Conservation (phyloP, 768 basidiomycete genomes). For the Suillus lakei region DNA sequence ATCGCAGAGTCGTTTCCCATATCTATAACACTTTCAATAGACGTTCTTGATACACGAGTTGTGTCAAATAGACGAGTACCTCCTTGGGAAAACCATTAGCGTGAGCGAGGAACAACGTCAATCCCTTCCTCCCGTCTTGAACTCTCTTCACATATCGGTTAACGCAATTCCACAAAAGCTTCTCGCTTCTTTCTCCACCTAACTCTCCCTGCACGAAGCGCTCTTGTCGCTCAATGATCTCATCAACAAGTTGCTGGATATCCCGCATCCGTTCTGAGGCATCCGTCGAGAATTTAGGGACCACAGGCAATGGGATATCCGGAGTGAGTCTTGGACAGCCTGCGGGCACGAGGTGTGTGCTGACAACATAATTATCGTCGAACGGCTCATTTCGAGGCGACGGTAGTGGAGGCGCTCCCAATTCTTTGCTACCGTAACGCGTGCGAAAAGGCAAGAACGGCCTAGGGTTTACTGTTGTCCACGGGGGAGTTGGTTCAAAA, state of each 20-base stretch:
- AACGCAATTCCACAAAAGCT: constrained; percentile 67
- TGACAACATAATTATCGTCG: constrained; percentile 26
- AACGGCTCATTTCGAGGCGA: constrained; percentile 24
- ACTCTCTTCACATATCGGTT: constrained; percentile 65
- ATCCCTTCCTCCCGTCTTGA: constrained; percentile 33
- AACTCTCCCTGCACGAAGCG: constrained; percentile 22
- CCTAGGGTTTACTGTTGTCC: constrained; percentile 28
- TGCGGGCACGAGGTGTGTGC: constrained; percentile 35
- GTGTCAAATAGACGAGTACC: constrained; percentile 39
- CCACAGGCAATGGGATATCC: constrained; percentile 26
- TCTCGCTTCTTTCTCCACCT: constrained; percentile 22
- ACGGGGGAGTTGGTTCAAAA: constrained; percentile 23
- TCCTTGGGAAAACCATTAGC: constrained; percentile 92
- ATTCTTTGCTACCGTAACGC: constrained; percentile 11
- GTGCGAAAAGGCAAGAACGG: constrained; percentile 17
- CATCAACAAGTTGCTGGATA: constrained; percentile 17
- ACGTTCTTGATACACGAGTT: background rate
- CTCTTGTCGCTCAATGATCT: constrained; percentile 23
- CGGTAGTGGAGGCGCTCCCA: constrained; percentile 23
- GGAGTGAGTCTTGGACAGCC: constrained; percentile 30
- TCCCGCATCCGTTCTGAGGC: constrained; percentile 17
- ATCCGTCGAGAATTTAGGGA: constrained; percentile 18
- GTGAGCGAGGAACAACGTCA: constrained; percentile 80
- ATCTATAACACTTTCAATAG: constrained; percentile 48
- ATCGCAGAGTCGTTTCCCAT: constrained; percentile 72